Percentiles rank a stretch among this genome's conserved stretches.
Evolutionary conservation across 148 eudicot species (phyloP).

Genomic region (Gaultheria prostrata): DNA sequence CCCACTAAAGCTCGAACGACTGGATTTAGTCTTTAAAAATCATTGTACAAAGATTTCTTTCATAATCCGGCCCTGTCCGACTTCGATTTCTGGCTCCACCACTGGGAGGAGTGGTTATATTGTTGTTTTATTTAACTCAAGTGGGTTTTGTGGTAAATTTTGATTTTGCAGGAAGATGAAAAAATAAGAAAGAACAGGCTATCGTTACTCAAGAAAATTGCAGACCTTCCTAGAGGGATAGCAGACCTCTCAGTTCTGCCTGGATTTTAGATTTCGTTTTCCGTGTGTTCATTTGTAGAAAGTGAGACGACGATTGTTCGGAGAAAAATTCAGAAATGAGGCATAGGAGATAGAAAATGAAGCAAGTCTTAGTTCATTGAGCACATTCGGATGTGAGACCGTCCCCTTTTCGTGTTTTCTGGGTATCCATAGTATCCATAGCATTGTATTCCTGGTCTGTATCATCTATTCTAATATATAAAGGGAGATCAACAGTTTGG

Average conservation of each 20-base stretch:
- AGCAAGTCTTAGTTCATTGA: background rate
- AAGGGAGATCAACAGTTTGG: too few relatives aligned
- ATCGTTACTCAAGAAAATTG: constrained; percentile 59
- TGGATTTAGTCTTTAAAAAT: too few relatives aligned
- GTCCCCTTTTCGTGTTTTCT: background rate
- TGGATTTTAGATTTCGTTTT: constrained; percentile 51
- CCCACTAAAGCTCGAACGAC: too few relatives aligned
- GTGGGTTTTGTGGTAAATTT: background rate
- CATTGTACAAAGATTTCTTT: too few relatives aligned
- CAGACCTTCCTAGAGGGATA: constrained; percentile 88
- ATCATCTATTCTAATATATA: too few relatives aligned
- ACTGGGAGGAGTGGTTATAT: too few relatives aligned
- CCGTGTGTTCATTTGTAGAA: background rate
- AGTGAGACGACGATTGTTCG: background rate
- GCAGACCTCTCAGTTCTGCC: constrained; percentile 89
- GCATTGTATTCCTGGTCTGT: too few relatives aligned
- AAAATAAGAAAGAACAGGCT: constrained; percentile 77
- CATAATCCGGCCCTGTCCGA: too few relatives aligned
- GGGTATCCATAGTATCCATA: background rate
- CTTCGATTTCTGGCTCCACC: too few relatives aligned
- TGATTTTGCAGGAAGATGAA: constrained; percentile 62
- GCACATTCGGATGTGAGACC: background rate
- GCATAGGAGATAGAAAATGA: background rate
- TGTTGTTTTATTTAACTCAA: background rate
- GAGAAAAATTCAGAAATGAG: background rate